These are phyloP conservation scores for Obba rivulosa DNA, from an alignment of 768 basidiomycete genomes.

Conservation along the genomic window DNA sequence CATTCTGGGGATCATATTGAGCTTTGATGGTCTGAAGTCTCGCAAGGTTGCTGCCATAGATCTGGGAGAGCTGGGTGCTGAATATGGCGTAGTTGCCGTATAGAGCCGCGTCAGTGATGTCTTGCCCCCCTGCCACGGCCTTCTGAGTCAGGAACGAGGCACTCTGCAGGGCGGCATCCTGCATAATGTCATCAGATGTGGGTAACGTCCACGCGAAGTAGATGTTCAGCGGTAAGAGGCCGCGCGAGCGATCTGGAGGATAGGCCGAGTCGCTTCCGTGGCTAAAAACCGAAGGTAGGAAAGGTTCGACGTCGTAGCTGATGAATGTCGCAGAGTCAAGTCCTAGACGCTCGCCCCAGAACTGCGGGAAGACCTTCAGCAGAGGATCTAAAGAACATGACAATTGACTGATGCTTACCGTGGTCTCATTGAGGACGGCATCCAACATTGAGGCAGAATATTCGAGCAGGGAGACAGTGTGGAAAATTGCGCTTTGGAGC, in stretches of 20 bases:
- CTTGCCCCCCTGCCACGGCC: slow-evolving; percentile 36
- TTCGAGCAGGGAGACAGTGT: slow-evolving; percentile 36
- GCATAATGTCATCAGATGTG: slow-evolving; percentile 34
- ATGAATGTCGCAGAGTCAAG: slow-evolving; percentile 33
- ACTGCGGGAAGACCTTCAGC: slow-evolving; percentile 23
- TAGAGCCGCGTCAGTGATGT: slow-evolving; percentile 30
- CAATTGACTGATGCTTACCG: slow-evolving; percentile 20
- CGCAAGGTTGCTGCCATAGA: slow-evolving; percentile 48
- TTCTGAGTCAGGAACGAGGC: slow-evolving; percentile 35
- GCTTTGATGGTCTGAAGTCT: slow-evolving; percentile 35
- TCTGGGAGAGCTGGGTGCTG: slow-evolving; percentile 41
- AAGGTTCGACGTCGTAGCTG: slow-evolving; percentile 47
- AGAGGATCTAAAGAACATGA: neutral
- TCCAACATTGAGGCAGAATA: slow-evolving; percentile 34
- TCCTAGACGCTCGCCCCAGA: slow-evolving; percentile 37
- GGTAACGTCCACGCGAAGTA: slow-evolving; percentile 39
- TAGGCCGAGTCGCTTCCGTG: slow-evolving; percentile 40
- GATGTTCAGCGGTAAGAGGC: slow-evolving; percentile 41
- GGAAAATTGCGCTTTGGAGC: slow-evolving; percentile 21
- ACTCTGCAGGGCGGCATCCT: slow-evolving; percentile 34
- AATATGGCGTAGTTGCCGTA: slow-evolving; percentile 60
- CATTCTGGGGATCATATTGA: slow-evolving; percentile 47
- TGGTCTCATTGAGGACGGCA: slow-evolving; percentile 39
- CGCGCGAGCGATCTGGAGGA: slow-evolving; percentile 35
- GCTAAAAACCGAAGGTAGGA: slow-evolving; percentile 36